Conservation (phyloP, 371 early-diverging fungal genomes). For the Mucor piriformis region DNA sequence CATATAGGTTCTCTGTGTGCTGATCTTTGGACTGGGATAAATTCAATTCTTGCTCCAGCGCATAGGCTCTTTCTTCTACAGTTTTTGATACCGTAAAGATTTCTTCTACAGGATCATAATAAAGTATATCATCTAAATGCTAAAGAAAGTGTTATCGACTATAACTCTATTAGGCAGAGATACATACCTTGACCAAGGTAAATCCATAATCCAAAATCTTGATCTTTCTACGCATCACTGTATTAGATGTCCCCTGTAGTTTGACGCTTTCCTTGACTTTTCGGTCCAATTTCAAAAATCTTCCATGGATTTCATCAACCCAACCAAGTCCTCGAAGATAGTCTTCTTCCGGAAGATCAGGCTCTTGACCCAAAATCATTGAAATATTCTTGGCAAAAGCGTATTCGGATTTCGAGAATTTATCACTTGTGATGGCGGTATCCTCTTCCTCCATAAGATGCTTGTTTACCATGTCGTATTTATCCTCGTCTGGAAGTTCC, state of each 20-base stretch:
- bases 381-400: slow-evolving; percentile 20
- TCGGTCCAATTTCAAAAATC: slow-evolving; percentile 24
- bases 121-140: slow-evolving; percentile 38
- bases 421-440: background rate
- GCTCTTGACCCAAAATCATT: slow-evolving; percentile 26
- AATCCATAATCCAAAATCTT: slow-evolving; percentile 49
- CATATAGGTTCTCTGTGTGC: background rate
- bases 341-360: slow-evolving; percentile 48
- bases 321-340: slow-evolving; percentile 50
- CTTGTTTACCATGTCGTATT: slow-evolving; percentile 39
- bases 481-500: slow-evolving; percentile 31
- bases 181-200: slow-evolving; percentile 52
- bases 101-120: slow-evolving; percentile 47
- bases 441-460: slow-evolving; percentile 33
- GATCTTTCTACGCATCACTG: slow-evolving; percentile 27
- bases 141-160: background rate
- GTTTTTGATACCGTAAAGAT: slow-evolving; percentile 20
- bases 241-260: background rate
- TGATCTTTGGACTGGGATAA: background rate
- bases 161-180: too few relatives aligned
- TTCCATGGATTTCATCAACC: slow-evolving; percentile 48
- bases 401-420: slow-evolving; percentile 6
- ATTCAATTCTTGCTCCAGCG: background rate
- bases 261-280: background rate
- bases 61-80: slow-evolving; percentile 13